Conservation (phyloP, 2,329 filamentous ascomycete species). For the Colletotrichum sp. region DNA sequence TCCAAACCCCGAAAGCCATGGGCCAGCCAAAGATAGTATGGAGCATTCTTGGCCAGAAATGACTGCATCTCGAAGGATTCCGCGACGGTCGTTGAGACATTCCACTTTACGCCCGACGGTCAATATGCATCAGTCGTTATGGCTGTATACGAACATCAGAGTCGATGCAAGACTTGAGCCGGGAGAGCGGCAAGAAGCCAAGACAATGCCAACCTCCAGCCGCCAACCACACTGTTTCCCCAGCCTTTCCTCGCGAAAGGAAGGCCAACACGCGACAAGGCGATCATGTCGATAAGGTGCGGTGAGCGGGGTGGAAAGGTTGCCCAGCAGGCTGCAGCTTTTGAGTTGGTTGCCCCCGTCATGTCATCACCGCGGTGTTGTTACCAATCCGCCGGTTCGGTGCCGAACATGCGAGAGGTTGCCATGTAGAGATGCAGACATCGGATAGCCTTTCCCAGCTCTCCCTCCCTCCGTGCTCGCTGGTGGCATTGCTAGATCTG, state of each 20-base stretch:
- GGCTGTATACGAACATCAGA: background rate
- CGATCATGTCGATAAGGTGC: background rate
- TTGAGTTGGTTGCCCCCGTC: background rate
- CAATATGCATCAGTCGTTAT: background rate
- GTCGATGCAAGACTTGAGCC: background rate
- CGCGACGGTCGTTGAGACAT: background rate
- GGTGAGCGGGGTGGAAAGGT: background rate
- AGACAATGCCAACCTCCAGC: background rate
- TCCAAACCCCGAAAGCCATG: background rate
- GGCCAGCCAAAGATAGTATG: background rate
- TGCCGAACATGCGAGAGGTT: background rate
- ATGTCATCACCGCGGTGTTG: background rate
- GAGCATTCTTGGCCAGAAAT: background rate
- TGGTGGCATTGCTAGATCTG: background rate
- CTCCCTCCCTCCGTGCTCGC: background rate
- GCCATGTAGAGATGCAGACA: background rate
- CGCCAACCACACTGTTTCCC: background rate
- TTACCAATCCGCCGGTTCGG: slow-evolving; percentile 1
- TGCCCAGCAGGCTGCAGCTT: background rate
- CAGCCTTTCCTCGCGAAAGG: background rate
- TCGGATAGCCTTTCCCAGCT: background rate
- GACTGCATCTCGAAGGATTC: background rate
- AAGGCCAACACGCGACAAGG: background rate
- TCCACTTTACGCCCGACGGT: slow-evolving; percentile 5
- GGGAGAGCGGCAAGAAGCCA: slow-evolving; percentile 10